phyloP scores from a whole-genome alignment of 192 early-diverging fungal species.

The Podila clonocystis region DNA sequence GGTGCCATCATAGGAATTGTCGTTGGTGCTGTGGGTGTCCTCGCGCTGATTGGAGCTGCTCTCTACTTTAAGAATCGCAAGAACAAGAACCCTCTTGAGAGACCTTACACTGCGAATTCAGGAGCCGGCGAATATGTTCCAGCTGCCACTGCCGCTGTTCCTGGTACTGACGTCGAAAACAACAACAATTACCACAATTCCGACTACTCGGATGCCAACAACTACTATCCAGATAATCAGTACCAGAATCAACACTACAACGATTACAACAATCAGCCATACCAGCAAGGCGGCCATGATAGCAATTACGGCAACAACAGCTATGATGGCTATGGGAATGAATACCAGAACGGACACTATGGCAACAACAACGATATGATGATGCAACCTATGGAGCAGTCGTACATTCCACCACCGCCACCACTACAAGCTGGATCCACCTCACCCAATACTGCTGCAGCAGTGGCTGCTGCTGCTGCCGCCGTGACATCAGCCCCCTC shows the following conservation, averaged over 20 bases:
- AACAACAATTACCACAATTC: conserved; percentile 19
- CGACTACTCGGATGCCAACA: conserved; percentile 19
- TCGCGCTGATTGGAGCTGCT: conserved; percentile 16
- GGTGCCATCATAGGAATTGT: conserved; percentile 44
- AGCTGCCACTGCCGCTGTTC: neutral
- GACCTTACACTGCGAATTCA: neutral
- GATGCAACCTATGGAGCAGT: conserved; percentile 21
- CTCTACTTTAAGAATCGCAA: conserved; percentile 12
- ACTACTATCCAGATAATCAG: conserved; percentile 13
- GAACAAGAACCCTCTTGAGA: conserved; percentile 4
- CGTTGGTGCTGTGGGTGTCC: conserved; percentile 16
- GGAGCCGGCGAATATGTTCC: neutral
- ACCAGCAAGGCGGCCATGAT: neutral
- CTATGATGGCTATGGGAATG: conserved; percentile 10
- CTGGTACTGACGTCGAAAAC: neutral
- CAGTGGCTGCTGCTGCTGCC: neutral
- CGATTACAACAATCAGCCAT: conserved; percentile 16
- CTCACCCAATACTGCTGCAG: neutral
- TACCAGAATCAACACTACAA: conserved; percentile 14
- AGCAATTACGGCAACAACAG: neutral
- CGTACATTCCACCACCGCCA: conserved; percentile 31
- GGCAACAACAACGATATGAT: conserved; percentile 7
- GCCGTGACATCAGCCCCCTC: neutral
- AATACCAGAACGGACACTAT: neutral
- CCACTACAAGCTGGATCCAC: conserved; percentile 11